Percentiles rank a stretch among this genome's conserved stretches.
Conservation (phyloP, 495 filamentous ascomycete genomes). For the Aspergillus cavernicola region DNA sequence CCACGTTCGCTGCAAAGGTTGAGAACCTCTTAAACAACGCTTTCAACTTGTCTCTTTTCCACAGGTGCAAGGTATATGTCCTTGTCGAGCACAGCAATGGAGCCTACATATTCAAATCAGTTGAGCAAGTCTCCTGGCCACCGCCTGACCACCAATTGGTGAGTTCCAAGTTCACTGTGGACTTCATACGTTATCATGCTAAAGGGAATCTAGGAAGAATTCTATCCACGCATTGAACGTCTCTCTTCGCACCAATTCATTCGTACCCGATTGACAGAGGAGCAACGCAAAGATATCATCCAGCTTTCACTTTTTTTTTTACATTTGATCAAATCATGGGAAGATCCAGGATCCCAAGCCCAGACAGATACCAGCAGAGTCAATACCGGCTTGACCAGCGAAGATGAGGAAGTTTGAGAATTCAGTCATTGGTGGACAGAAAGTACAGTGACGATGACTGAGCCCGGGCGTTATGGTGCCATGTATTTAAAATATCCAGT, state of each 20-base stretch:
- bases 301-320: neutral
- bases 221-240: neutral
- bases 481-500: neutral
- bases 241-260: neutral
- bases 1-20: neutral
- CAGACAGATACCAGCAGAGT: neutral
- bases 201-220: neutral
- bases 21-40: neutral
- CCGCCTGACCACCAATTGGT: neutral
- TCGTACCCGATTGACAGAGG: neutral
- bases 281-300: slow-evolving; percentile 4
- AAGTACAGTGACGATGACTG: too few species aligned
- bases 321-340: neutral
- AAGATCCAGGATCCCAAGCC: neutral
- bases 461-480: too few species aligned
- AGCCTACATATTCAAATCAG: slow-evolving; percentile 5
- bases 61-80: slow-evolving; percentile 3
- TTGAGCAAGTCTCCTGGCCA: slow-evolving; percentile 2
- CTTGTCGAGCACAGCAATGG: neutral
- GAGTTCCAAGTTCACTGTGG: neutral
- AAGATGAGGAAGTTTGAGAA: neutral
- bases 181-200: neutral
- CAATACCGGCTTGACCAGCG: neutral
- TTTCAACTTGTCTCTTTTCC: slow-evolving; percentile 1
- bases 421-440: too few species aligned